These are phyloP conservation scores for Erodium texanum DNA, from an alignment of 441 rosid genomes.

Conservation along the genomic window DNA sequence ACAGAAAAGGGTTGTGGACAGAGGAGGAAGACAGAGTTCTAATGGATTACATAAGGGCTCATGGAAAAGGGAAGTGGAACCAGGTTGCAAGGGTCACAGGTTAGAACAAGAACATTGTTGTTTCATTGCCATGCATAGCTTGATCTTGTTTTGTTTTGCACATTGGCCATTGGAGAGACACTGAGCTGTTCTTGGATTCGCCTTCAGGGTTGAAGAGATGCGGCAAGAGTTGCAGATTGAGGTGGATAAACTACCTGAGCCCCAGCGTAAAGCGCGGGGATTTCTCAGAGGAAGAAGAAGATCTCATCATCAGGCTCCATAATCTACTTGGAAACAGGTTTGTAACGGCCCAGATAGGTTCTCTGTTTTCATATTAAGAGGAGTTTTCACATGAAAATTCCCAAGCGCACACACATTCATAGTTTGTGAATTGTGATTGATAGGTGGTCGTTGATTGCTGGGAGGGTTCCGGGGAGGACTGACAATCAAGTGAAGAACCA, in stretches of 20 bases:
- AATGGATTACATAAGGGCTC: constrained; percentile 35
- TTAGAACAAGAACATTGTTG: too few species aligned
- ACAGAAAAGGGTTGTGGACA: constrained; percentile 53
- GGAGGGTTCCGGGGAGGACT: constrained; percentile 60
- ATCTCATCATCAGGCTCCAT: constrained; percentile 63
- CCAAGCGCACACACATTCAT: too few species aligned
- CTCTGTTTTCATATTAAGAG: too few species aligned
- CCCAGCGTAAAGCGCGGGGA: constrained; percentile 47
- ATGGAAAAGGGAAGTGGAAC: constrained; percentile 64
- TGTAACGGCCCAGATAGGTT: too few species aligned
- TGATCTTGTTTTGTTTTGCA: too few species aligned
- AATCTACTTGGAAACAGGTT: constrained; percentile 66
- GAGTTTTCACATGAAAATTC: too few species aligned
- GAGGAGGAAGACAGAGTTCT: constrained; percentile 53
- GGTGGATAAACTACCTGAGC: constrained; percentile 31
- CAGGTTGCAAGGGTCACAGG: constrained; percentile 45
- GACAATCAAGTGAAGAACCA: constrained; percentile 66
- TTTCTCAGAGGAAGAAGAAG: constrained; percentile 61
- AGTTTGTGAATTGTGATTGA: too few species aligned
- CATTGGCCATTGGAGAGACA: too few species aligned
- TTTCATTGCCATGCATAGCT: too few species aligned
- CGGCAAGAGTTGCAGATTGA: constrained; percentile 59
- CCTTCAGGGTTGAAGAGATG: constrained; percentile 45
- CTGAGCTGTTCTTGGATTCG: not conserved
- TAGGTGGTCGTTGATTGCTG: constrained; percentile 64